Base-by-base conservation (phyloP, 441 rosid genomes). In the Macaranga tanarius region DNA sequence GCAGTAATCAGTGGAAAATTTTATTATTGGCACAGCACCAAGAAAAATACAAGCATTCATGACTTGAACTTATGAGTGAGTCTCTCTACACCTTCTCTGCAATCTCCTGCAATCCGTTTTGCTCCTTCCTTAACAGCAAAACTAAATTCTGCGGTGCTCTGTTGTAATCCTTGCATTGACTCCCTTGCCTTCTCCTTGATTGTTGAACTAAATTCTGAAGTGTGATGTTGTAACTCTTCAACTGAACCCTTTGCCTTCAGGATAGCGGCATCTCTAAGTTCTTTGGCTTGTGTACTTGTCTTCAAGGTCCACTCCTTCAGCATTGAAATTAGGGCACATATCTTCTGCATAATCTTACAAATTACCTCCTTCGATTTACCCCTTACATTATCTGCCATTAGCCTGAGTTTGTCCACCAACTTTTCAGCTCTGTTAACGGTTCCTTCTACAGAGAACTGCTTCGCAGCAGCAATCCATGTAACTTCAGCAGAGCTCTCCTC, bases 51-150 rank as follows among this genome's bases (percentile, higher is more conserved):
- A 44, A 42, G 25, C 5, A 5, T 51, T 84, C 79, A 90, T 19
- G 89, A 75, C 77, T 85, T 91, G 75, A 95, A 84, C 77, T 79
- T 95, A 62, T 95, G 97, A 67, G 89, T 79, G 68, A 95, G 84
- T 82, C 89, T 95, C 83, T 87, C 90, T 16, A 92, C 88, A 55
- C 90, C 88, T 44, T 77, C 91, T 66, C 86, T 81, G 75, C 93
- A 86, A 72, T 95, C 98, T 51, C 81, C 98, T 0, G 87, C 95
- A 62, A 89, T 78, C 66, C 97, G 86, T 77, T 81, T 87, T 2
- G 87, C 81, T 19, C 93, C 81, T 28, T 89, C 95, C 85, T 80
- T 86, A 59, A 91, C 48, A 42, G 84, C 80, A 12, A 65, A 82
- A 22, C 84, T 70, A 59, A 89, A n/a, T 15, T 81, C 89, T 19